Evolutionary conservation across 768 basidiomycete genomes (phyloP).

Genomic region (Hypholoma sublateritium): DNA sequence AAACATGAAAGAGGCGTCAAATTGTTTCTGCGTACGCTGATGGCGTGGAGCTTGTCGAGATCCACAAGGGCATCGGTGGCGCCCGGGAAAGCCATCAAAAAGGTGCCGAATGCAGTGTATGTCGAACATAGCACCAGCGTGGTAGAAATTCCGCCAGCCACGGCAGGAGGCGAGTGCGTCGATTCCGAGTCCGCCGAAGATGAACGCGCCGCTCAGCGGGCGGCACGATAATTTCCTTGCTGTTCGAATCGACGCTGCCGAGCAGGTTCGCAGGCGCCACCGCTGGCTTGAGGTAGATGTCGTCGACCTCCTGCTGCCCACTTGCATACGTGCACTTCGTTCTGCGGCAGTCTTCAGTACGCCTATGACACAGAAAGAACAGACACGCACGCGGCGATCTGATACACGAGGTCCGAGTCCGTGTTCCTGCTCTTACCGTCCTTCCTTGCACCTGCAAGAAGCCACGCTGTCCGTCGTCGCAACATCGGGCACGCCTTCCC

Average conservation of each 20-base stretch:
- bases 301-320: constrained; percentile 89
- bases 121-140: too few relatives aligned
- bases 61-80: too few relatives aligned
- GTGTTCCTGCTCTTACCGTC: constrained; percentile 84
- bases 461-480: constrained; percentile 72
- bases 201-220: constrained; percentile 82
- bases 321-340: constrained; percentile 96
- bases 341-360: constrained; percentile 36
- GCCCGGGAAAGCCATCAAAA: too few relatives aligned
- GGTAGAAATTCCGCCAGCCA: too few relatives aligned
- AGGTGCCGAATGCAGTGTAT: too few relatives aligned
- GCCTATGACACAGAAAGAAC: constrained; percentile 7
- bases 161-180: constrained; percentile 87
- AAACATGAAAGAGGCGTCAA: too few relatives aligned
- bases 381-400: constrained; percentile 82
- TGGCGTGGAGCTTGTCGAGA: too few relatives aligned
- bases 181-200: constrained; percentile 89
- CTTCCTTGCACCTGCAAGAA: constrained; percentile 89
- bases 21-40: too few relatives aligned
- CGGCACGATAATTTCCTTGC: constrained; percentile 84
- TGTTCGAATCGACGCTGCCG: constrained; percentile 62
- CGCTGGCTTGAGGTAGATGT: constrained; percentile 92
- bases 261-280: constrained; percentile 67
- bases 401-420: constrained; percentile 79
- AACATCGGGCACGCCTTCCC: constrained; percentile 63